Evolutionary conservation across 305 asterid genomes (phyloP), one percentile per base, ranked within the genome.

Genomic region (Caryopteris hybrid): DNA sequence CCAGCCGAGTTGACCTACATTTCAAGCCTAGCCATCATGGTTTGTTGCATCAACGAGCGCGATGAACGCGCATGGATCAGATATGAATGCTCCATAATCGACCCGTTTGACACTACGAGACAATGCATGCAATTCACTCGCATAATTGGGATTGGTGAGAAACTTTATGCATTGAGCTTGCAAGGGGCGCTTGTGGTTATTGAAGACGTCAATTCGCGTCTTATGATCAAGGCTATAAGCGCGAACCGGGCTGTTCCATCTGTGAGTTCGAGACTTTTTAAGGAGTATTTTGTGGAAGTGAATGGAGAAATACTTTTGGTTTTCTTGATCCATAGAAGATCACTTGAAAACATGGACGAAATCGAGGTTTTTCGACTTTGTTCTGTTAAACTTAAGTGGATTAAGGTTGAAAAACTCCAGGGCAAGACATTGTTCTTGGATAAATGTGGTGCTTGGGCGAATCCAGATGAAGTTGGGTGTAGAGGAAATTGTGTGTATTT

Each of bases 321-420:
- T 22, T 80, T 81, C 34, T 67, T 81, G 8, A 71, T 80, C 18
- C 74, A 71, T 11, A 17, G 45, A 29, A 74, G 53, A 50, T 63
- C 78, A 2, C 12, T 58, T 10, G 60, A 9, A 27, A 17, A 22
- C 3, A 77, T 73, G 45, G 86, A 72, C 62, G 29, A 61, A 21
- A 75, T 80, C 6, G 82, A 86, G 76, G 81, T 80, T 43, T 61
- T 53, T 45, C 34, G 53, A 25, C 80, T 81, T 29, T 51, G 75
- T 47, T 36, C 54, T 38, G 34, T 22, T 7, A 68, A 43, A 38
- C 46, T 81, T 1, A 16, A 16, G 22, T 78, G 76, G 83, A 47
- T 74, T 22, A 73, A 61, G 68, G 25, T 74, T 34, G 76, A 72
- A 13, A 61, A 25, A 42, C 62, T 79, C 0, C 67, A 71, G 17